Conservation (phyloP, 2,329 filamentous ascomycete species). For the Pyrenophora teres region DNA sequence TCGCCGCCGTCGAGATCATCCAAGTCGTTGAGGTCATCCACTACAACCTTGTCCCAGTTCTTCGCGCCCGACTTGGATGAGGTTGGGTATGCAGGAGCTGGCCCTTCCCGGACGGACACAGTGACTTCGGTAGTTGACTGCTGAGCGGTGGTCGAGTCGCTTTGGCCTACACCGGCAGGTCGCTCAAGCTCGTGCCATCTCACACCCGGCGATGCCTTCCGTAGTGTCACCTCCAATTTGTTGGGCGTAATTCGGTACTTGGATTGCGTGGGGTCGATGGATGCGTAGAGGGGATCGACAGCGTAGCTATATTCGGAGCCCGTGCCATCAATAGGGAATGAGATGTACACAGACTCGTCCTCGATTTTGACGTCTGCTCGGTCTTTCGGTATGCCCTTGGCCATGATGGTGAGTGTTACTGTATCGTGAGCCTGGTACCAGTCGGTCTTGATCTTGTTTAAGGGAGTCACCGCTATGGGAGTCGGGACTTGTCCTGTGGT, state of each 20-base stretch:
- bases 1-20: conserved; percentile 61
- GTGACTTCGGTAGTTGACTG: conserved; percentile 22
- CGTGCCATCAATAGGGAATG: conserved; percentile 61
- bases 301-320: conserved; percentile 63
- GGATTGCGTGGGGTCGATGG: conserved; percentile 65
- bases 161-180: conserved; percentile 10
- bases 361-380: conserved; percentile 59
- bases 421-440: conserved; percentile 69
- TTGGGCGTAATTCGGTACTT: conserved; percentile 70
- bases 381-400: conserved; percentile 66
- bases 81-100: conserved; percentile 73
- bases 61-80: conserved; percentile 83
- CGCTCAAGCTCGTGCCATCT: conserved; percentile 70
- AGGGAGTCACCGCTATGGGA: conserved; percentile 48
- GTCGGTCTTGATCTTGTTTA: conserved; percentile 67
- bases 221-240: conserved; percentile 78
- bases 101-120: conserved; percentile 25
- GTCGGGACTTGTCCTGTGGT: conserved; percentile 32
- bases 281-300: conserved; percentile 69
- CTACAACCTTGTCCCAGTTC: conserved; percentile 84
- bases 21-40: conserved; percentile 58
- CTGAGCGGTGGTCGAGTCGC: conserved; percentile 13
- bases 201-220: conserved; percentile 66
- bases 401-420: conserved; percentile 68
- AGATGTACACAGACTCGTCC: conserved; percentile 57